Evolutionary conservation across 2,329 filamentous ascomycete species (phyloP), one percentile per base, ranked within the genome.

Genomic region (Tolypocladium tropicale): DNA sequence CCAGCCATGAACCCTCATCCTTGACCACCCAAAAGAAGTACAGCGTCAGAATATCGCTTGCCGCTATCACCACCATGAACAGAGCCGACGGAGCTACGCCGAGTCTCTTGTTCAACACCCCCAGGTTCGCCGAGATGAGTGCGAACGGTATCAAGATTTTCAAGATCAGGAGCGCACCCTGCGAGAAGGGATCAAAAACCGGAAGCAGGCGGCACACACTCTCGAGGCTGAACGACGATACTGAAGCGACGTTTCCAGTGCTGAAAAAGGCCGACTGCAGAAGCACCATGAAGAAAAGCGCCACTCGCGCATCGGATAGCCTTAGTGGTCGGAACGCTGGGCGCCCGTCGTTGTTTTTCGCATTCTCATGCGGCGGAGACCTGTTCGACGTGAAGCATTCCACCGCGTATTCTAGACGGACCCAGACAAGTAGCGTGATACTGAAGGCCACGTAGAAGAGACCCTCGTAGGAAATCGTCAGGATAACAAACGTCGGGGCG

Each of bases 21-120:
- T 88, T 89, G 50, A 99, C 94, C 64, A 96, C 90, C 84, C 90
- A 99, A 74, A 99, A 99, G 76, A 99, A 99, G 65, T 94, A 90
- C 54, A 99, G 78, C 4, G 94, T 97, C 68, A 97, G 79, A 53
- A 96, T 83, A 68, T 99, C 94, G 58, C 88, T 92, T 53, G 95
- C 83, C 0, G 88, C 89, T 83, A 96, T 95, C 53, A 95, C 91
- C 2, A 93, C 76, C 87, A 96, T 96, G 74, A 97, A 96, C 4
- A 99, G 76, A 6, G 91, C 90, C 41, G 88, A 91, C 0, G 91
- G 92, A 10, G 91, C 88, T 0, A 99, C 87, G 18, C 89, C 87
- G 0, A 99, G 76, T 7, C 88, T 77, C 63, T 85, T 85, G 70
- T 96, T 99, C 18, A 99, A 78, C 14, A 99, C 88, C 1, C 93